Base-by-base conservation (phyloP, 148 eudicot species). In the Rhododendron williamsianum region DNA sequence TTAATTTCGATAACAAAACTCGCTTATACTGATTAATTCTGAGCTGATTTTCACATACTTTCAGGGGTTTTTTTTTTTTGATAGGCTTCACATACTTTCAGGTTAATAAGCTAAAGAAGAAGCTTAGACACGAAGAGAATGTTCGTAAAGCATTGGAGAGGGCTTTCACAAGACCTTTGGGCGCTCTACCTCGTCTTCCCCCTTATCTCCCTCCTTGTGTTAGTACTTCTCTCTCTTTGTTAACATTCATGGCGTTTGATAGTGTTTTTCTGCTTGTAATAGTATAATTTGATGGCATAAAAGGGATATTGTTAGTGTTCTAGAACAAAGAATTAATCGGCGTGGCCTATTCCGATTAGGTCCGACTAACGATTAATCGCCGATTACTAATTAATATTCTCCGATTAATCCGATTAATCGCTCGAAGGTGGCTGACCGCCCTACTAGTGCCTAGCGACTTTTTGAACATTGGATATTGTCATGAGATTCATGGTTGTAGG, bases 181-280 rank as follows among this genome's bases (percentile, higher is more conserved):
- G 97, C 7, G 90, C 94, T 67, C 94, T 93, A 80, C 98, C 98
- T 87, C 95, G 97, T 49, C 93, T 95, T 58, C 97, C 98, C 21
- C 90, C 94, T 41, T 94, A 92, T 91, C 98, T 95, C 83, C 95
- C 97, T 81, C 91, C 93, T 56, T 65, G 82, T 91, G 98, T 95
- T 45, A 91, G 94, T 87, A 84, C 35, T 86, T 56, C 46, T 6
- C 49, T 33, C 76, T 52, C 67, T 36, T 6, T 73, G 41, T 56
- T 23, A 23, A 33, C 49, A 30, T 15, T 1, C 41, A 15, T 11
- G 7, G 12, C 2, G 6, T 41, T 83, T 46, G 8, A 71, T 73
- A 33, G 69, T 30, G 8, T 74, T 56, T 21, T 81, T 3, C 0
- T 81, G 11, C 3, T 84, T 73, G 33, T 35, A 48, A 13, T 51